Evolutionary conservation across 139 green algal species (phyloP), one percentile per base, ranked within the genome.

Genomic region (Chlorella sp.): DNA sequence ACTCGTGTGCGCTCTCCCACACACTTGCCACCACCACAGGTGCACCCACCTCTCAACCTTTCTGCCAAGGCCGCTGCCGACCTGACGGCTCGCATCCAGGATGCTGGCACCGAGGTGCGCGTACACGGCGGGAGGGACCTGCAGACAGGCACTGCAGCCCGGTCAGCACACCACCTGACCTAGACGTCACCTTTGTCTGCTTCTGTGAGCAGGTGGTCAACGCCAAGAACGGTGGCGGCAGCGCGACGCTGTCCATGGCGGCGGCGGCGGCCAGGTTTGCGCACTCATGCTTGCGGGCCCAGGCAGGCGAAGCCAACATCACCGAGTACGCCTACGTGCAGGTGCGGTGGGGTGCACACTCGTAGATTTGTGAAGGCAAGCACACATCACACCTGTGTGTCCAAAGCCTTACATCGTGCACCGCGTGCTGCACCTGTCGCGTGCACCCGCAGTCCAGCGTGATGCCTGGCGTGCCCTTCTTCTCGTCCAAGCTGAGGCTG

Each of bases 241-340:
- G 86, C 2, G 95, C 95, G 5, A 98, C 95, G 30, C 87, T 98
- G 34, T 97, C 89, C 49, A 99, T 98, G 95, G 95, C 95, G 2
- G 94, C 94, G 59, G 93, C 92, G 1, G 92, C 92, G 1, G 88
- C 91, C 0, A 75, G 85, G 65, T 97, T 97, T 82, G 86, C 85
- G 3, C 88, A 71, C 50, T 64, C 83, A 0, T 93, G 86, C 75
- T 72, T 97, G 71, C 78, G 82, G 14, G 91, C 91, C 26, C 86
- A 95, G 78, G 31, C 51, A 0, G 91, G 92, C 6, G 84, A 92
- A 72, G 36, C 70, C 1, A 81, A 83, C 31, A 81, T 98, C 30
- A 70, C 89, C 3, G 93, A 98, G 80, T 97, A 88, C 71, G 81
- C 89, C 1, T 96, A 90, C 62, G 65, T 71, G 5, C 35, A 71